Evolutionary conservation across 1,139 yeast genomes (phyloP).

Genomic region (Suhomyces ambrosiae): DNA sequence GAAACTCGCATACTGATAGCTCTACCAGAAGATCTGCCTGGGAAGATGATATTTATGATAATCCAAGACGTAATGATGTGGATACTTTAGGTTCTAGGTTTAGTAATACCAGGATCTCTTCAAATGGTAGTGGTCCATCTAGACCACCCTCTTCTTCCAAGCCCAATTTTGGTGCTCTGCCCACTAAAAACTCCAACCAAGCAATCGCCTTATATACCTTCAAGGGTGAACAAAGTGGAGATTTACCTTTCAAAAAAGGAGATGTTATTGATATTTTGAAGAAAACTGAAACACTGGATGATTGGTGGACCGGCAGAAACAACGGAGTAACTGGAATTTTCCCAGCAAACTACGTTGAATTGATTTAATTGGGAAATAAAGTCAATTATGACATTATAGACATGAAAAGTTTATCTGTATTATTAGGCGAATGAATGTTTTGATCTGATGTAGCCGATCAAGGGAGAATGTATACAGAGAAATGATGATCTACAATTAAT

Average conservation of each 20-base stretch:
- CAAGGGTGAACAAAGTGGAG: constrained; percentile 90
- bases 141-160: constrained; percentile 49
- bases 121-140: constrained; percentile 30
- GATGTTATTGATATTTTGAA: constrained; percentile 89
- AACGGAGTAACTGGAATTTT: constrained; percentile 87
- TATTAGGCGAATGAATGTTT: constrained; percentile 1
- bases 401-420: constrained; percentile 9
- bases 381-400: constrained; percentile 3
- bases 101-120: constrained; percentile 31
- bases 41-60: constrained; percentile 86
- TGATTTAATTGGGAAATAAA: constrained; percentile 46
- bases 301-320: constrained; percentile 97
- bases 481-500: background rate
- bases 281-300: constrained; percentile 84
- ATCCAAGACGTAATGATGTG: constrained; percentile 41
- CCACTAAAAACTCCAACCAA: constrained; percentile 58
- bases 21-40: constrained; percentile 49
- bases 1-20: constrained; percentile 7
- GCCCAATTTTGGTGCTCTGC: constrained; percentile 51
- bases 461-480: background rate
- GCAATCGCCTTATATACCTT: constrained; percentile 90
- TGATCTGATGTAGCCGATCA: background rate
- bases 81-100: constrained; percentile 39
- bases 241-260: constrained; percentile 88
- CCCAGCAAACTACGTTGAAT: constrained; percentile 95